These are phyloP conservation scores for Talaromyces nanjingensis DNA, from an alignment of 495 filamentous ascomycete species.

Conservation along the genomic window DNA sequence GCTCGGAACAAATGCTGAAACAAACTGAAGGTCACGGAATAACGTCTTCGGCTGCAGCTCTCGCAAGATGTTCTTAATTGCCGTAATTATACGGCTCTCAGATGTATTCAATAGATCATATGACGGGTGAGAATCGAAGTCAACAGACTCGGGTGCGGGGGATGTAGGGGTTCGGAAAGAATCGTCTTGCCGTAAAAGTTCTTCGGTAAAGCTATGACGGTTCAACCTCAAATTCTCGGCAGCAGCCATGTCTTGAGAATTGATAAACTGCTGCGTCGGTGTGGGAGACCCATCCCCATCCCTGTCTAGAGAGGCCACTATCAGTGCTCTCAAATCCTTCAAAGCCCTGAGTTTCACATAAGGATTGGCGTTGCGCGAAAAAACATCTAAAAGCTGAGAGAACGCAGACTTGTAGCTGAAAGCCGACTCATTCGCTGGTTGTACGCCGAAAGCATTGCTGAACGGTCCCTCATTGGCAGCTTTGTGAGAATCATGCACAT, in stretches of 20 bases:
- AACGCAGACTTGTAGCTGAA: slow-evolving; percentile 75
- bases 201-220: slow-evolving; percentile 32
- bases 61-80: slow-evolving; percentile 71
- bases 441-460: neutral
- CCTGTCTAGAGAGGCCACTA: slow-evolving; percentile 64
- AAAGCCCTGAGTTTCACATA: slow-evolving; percentile 79
- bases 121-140: slow-evolving; percentile 31
- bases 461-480: neutral
- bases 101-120: slow-evolving; percentile 31
- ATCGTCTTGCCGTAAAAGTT: slow-evolving; percentile 13
- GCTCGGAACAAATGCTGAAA: slow-evolving; percentile 82
- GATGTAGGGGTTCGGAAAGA: slow-evolving; percentile 17
- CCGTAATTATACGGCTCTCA: slow-evolving; percentile 62
- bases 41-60: slow-evolving; percentile 80
- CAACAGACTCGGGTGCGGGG: slow-evolving; percentile 26
- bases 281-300: slow-evolving; percentile 35
- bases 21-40: slow-evolving; percentile 93
- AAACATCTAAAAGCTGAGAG: slow-evolving; percentile 71
- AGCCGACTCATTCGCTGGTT: slow-evolving; percentile 13
- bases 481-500: neutral
- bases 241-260: slow-evolving; percentile 10
- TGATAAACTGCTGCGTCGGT: slow-evolving; percentile 22
- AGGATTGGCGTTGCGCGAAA: slow-evolving; percentile 85
- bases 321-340: slow-evolving; percentile 73
- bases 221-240: slow-evolving; percentile 11